These are phyloP conservation scores for Penicillium daleae DNA, from an alignment of 495 filamentous ascomycete species.

Conservation along the genomic window DNA sequence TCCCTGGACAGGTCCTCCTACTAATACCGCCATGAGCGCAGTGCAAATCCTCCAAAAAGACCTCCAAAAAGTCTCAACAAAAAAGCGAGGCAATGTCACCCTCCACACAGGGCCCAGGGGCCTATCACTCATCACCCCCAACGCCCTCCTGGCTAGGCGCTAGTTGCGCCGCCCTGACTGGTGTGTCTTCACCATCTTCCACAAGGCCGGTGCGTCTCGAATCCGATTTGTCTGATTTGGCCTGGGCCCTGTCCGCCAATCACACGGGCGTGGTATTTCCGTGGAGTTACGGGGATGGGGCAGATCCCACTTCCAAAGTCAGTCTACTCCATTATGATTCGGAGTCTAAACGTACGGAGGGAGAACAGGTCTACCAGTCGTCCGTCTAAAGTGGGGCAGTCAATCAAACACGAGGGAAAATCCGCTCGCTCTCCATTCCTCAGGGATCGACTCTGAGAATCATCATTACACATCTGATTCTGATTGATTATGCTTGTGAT, in stretches of 20 bases:
- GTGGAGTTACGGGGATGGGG: background rate
- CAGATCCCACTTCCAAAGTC: background rate
- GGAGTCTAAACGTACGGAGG: too few species aligned
- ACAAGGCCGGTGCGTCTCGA: slow-evolving; percentile 1
- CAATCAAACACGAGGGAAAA: slow-evolving; percentile 21
- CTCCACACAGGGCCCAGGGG: background rate
- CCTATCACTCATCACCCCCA: slow-evolving; percentile 8
- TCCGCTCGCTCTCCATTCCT: background rate
- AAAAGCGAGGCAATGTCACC: background rate
- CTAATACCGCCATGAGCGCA: background rate
- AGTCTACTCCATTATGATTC: background rate
- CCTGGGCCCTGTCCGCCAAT: slow-evolving; percentile 10
- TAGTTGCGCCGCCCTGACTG: background rate
- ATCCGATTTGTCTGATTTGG: slow-evolving; percentile 14
- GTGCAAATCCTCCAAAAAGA: background rate
- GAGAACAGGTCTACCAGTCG: slow-evolving; percentile 2
- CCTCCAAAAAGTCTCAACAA: background rate
- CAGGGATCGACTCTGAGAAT: background rate
- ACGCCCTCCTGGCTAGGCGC: slow-evolving; percentile 7
- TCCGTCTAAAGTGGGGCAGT: slow-evolving; percentile 10
- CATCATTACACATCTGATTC: slow-evolving; percentile 1
- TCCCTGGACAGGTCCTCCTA: background rate
- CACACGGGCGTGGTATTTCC: slow-evolving; percentile 10
- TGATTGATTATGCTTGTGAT: background rate
- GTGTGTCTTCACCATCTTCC: slow-evolving; percentile 9